Evolutionary conservation across 148 eudicot genomes (phyloP).

Genomic region (Silene conica): DNA sequence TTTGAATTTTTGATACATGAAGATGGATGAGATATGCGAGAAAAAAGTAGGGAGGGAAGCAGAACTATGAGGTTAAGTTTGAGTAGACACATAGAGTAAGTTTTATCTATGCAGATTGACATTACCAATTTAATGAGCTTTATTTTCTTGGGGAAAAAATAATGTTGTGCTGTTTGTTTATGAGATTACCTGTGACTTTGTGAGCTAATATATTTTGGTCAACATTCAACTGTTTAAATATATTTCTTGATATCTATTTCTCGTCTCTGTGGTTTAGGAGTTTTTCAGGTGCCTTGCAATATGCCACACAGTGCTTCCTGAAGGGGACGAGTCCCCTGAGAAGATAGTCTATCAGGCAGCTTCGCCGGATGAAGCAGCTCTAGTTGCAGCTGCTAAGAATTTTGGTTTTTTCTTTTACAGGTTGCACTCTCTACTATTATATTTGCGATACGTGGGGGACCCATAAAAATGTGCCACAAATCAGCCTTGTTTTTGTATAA

Average conservation of each 20-base stretch:
- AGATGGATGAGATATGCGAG: background rate
- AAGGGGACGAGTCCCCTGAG: constrained; percentile 96
- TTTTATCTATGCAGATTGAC: background rate
- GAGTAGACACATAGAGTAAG: constrained; percentile 1
- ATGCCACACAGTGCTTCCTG: constrained; percentile 97
- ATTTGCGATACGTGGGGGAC: background rate
- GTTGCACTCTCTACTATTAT: constrained; percentile 27
- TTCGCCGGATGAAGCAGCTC: constrained; percentile 97
- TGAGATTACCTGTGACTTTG: background rate
- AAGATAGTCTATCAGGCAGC: constrained; percentile 91
- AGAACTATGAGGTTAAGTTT: background rate
- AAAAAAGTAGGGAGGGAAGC: background rate
- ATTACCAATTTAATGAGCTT: background rate
- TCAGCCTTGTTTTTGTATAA: background rate
- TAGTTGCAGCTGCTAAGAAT: constrained; percentile 95
- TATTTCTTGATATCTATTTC: background rate
- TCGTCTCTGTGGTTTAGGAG: constrained; percentile 44
- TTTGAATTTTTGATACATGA: too few relatives aligned
- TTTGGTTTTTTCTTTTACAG: constrained; percentile 98
- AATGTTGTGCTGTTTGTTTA: background rate
- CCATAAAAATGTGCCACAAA: background rate
- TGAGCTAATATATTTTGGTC: background rate
- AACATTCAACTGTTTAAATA: background rate
- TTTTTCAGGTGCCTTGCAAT: constrained; percentile 98
- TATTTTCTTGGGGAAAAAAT: background rate